These are phyloP conservation scores for Metschnikowia noctiluminum DNA, from an alignment of 805 yeast species.

Conservation along the genomic window DNA sequence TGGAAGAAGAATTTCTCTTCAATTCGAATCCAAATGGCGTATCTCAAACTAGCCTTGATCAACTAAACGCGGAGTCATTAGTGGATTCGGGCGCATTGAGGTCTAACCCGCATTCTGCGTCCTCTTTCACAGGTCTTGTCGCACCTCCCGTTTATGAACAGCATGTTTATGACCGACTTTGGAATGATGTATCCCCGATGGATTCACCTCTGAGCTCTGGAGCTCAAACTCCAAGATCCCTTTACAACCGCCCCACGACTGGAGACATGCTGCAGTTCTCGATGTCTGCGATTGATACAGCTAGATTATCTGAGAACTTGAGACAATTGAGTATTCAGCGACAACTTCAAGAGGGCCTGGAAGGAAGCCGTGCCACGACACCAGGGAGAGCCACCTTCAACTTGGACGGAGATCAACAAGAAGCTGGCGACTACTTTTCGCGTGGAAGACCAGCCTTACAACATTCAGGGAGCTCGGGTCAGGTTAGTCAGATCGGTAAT, in stretches of 20 bases:
- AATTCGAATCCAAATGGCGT: conserved; percentile 7
- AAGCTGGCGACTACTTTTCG: conserved; percentile 33
- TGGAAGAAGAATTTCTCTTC: conserved; percentile 32
- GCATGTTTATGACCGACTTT: conserved; percentile 77
- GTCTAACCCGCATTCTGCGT: conserved; percentile 28
- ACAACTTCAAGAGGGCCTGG: conserved; percentile 33
- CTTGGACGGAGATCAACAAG: conserved; percentile 27
- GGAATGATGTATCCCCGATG: conserved; percentile 59
- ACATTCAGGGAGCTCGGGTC: conserved; percentile 7
- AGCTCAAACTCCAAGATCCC: conserved; percentile 34
- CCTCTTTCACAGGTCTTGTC: conserved; percentile 42
- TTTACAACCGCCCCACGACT: conserved; percentile 9
- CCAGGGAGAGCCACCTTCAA: conserved; percentile 34
- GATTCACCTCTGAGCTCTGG: conserved; percentile 48
- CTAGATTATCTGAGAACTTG: conserved; percentile 49
- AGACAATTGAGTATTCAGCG: conserved; percentile 49
- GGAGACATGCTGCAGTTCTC: conserved; percentile 22
- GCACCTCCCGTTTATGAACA: conserved; percentile 87
- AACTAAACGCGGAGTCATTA: conserved; percentile 10
- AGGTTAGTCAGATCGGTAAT: conserved; percentile 3
- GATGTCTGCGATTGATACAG: conserved; percentile 39
- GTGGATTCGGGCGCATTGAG: conserved; percentile 10
- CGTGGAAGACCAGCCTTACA: conserved; percentile 11
- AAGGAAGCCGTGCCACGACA: conserved; percentile 12
- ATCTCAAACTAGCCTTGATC: conserved; percentile 9